Base-by-base conservation (phyloP, 257 asterid species). In the Nemophila menziesii region DNA sequence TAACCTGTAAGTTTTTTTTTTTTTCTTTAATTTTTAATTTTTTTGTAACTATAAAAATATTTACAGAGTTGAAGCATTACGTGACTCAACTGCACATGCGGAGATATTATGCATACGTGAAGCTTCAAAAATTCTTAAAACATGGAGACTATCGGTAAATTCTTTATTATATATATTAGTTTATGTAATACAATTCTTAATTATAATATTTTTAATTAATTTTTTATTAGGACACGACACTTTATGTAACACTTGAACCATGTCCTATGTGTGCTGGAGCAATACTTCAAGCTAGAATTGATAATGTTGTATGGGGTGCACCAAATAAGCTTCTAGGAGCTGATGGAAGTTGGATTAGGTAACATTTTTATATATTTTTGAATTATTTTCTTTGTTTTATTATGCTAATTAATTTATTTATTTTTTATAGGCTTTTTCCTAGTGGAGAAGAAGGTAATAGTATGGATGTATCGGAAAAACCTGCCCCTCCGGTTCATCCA, bases 231-330 rank as follows among this genome's bases (percentile, higher is more conserved):
- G 93, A 62, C 18, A 74, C 96, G 20, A 74, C 85, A 36, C 95
- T 90, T 22, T 90, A 90, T 51, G 83, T 79, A 43, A 90, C 99
- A 37, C 96, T 90, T 41, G 99, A 90, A 69, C 99, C 99, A 4
- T 90, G 99, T 46, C 86, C 99, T 37, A 90, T 90, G 99, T 90
- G 99, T 61, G 99, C 99, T 61, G 96, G 99, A 69, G 99, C 99
- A 23, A 90, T 90, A 71, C 93, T 85, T 62, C 96, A 85, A 70
- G 94, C 99, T 42, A 77, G 99, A 71, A 43, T 90, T 42, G 96
- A 90, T 62, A 66, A 73, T 58, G 74, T 90, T 46, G 96, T 90
- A 19, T 90, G 96, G 96, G 99, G 99, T 21, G 92, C 99, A 46
- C 99, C 96, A 13, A 90, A 85, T 70, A 90, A 90, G 67, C 96